These are phyloP conservation scores for Lactarius pseudohatsudake DNA, from an alignment of 768 basidiomycete genomes.

Conservation along the genomic window DNA sequence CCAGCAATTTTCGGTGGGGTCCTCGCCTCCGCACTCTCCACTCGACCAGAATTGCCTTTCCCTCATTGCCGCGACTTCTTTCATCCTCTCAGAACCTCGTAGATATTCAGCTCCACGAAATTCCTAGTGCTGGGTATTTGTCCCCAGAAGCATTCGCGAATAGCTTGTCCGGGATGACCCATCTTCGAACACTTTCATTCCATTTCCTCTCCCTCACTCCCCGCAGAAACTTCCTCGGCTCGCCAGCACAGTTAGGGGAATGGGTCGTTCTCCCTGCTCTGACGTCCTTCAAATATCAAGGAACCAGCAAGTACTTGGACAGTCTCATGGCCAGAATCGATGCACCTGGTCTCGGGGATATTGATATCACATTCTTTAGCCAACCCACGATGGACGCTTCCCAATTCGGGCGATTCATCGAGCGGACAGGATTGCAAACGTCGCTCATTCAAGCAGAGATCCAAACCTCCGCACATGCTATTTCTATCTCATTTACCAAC, in stretches of 20 bases:
- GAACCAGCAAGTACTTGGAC: not conserved
- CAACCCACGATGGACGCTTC: not conserved
- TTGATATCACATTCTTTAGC: not conserved
- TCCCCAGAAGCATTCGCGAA: not conserved
- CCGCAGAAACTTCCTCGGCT: too few relatives aligned
- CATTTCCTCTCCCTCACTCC: too few relatives aligned
- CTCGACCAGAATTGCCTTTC: not conserved
- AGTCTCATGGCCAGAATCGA: not conserved
- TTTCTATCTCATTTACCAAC: not conserved
- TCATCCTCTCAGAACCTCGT: fast-evolving
- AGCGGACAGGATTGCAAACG: not conserved
- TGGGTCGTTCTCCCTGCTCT: not conserved
- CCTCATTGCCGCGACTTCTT: not conserved
- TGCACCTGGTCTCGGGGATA: not conserved
- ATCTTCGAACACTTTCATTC: not conserved
- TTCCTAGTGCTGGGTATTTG: not conserved
- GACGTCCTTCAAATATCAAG: not conserved
- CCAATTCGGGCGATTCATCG: not conserved
- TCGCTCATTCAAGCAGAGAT: not conserved
- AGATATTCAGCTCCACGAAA: not conserved
- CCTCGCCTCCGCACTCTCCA: not conserved
- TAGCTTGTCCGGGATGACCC: not conserved
- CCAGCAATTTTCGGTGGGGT: not conserved
- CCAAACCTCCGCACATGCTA: too few relatives aligned
- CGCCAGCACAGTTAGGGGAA: not conserved